phyloP scores from a whole-genome alignment of 2,329 filamentous ascomycete species.

The Penicillium sp. region DNA sequence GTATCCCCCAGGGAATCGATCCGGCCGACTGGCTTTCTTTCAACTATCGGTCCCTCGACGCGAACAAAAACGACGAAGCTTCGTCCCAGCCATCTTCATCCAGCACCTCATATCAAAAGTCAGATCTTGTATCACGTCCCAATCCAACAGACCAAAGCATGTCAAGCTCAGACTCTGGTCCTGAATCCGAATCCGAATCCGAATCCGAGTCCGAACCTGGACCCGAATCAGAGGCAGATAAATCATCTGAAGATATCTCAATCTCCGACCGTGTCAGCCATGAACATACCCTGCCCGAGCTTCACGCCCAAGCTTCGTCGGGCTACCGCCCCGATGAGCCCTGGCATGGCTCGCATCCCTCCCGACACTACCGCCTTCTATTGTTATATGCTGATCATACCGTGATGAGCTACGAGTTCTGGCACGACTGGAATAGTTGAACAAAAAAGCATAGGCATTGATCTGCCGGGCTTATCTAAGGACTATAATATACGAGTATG shows the following conservation, averaged over 20 bases:
- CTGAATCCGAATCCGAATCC: not conserved
- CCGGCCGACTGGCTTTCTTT: slow-evolving; percentile 20
- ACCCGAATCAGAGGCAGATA: not conserved
- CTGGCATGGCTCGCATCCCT: slow-evolving; percentile 43
- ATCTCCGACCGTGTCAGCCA: not conserved
- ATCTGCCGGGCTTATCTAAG: not conserved
- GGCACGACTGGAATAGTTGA: slow-evolving; percentile 39
- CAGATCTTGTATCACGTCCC: not conserved
- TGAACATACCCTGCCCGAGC: slow-evolving; percentile 33
- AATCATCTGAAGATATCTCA: not conserved
- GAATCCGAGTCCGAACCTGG: not conserved
- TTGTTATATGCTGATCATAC: slow-evolving; percentile 59
- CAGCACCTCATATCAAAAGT: not conserved
- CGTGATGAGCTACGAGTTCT: slow-evolving; percentile 61
- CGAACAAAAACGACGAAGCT: slow-evolving; percentile 15
- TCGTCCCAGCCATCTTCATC: slow-evolving; percentile 8
- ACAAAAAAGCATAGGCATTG: not conserved
- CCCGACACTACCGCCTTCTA: slow-evolving; percentile 53
- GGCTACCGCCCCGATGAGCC: slow-evolving; percentile 34
- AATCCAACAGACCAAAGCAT: not conserved
- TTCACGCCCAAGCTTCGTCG: slow-evolving; percentile 34
- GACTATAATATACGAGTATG: not conserved
- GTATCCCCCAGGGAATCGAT: slow-evolving; percentile 28
- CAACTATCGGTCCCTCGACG: slow-evolving; percentile 18
- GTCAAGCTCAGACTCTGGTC: not conserved